phyloP scores from a whole-genome alignment of 805 yeast genomes.

The Wickerhamia fluorescens region DNA sequence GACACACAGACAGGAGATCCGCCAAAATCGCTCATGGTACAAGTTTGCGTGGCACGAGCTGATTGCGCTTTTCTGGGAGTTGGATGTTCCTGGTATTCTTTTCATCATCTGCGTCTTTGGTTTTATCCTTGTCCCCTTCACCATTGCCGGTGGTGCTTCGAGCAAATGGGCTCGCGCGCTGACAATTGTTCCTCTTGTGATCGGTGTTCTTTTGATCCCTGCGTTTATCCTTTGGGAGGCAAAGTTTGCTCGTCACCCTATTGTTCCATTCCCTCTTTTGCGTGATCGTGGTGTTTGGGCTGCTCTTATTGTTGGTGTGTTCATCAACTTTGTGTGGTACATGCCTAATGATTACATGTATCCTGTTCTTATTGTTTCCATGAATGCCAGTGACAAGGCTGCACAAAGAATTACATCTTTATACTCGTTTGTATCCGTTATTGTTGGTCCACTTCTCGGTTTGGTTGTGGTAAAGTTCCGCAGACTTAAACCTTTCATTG shows the following conservation, averaged over 20 bases:
- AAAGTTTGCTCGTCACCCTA: conserved; percentile 50
- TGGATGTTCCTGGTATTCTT: conserved; percentile 59
- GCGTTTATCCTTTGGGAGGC: conserved; percentile 55
- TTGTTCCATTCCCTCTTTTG: conserved; percentile 51
- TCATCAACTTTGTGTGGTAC: conserved; percentile 56
- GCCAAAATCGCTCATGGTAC: conserved; percentile 11
- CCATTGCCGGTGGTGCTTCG: conserved; percentile 61
- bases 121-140: conserved; percentile 62
- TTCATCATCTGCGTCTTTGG: conserved; percentile 52
- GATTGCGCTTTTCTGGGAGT: conserved; percentile 49
- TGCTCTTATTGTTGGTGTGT: conserved; percentile 51
- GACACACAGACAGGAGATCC: conserved; percentile 9
- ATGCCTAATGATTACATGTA: conserved; percentile 67
- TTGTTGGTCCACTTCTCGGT: conserved; percentile 55
- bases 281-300: conserved; percentile 71
- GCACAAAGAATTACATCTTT: conserved; percentile 62
- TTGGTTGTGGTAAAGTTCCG: conserved; percentile 41
- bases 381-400: conserved; percentile 49
- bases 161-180: conserved; percentile 53
- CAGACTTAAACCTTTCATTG: conserved; percentile 51
- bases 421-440: conserved; percentile 59
- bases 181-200: conserved; percentile 60
- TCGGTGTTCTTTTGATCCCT: conserved; percentile 59
- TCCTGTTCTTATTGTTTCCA: conserved; percentile 58
- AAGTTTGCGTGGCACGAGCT: conserved; percentile 20